Conservation (phyloP, 805 yeast genomes). For the Pichia kluyveri region DNA sequence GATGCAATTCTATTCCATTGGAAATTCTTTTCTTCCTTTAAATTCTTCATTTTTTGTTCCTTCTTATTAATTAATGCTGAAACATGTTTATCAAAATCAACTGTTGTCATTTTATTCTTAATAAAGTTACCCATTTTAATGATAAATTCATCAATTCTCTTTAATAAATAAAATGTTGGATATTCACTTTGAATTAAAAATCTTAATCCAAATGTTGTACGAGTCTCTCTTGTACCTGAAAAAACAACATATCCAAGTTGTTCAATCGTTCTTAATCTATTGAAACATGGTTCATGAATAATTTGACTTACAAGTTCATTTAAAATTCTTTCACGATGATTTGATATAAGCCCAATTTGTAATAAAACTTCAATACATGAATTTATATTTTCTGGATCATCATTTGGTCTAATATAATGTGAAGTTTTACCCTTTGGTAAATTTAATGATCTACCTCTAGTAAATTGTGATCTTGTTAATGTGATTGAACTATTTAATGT, state of each 20-base stretch:
- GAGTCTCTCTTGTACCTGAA: constrained; percentile 57
- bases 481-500: constrained; percentile 22
- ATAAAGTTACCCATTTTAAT: constrained; percentile 33
- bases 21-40: constrained; percentile 63
- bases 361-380: constrained; percentile 74
- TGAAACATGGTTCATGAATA: constrained; percentile 80
- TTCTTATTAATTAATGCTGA: constrained; percentile 59
- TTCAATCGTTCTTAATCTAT: constrained; percentile 84
- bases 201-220: constrained; percentile 67
- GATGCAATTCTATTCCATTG: constrained; percentile 60
- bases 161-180: constrained; percentile 62
- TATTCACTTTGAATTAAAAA: constrained; percentile 80
- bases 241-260: constrained; percentile 94
- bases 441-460: constrained; percentile 33
- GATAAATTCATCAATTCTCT: constrained; percentile 65
- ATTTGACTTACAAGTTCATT: constrained; percentile 65
- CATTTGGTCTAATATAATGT: constrained; percentile 41
- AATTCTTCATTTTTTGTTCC: constrained; percentile 63
- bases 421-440: constrained; percentile 31
- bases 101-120: constrained; percentile 39
- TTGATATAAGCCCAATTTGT: constrained; percentile 49
- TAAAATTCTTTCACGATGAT: constrained; percentile 36
- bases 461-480: constrained; percentile 35
- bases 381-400: constrained; percentile 66
- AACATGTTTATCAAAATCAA: constrained; percentile 61